These are phyloP conservation scores for Elongisporangium anandrum DNA, from an alignment of 352 stramenopile genomes.

Conservation along the genomic window DNA sequence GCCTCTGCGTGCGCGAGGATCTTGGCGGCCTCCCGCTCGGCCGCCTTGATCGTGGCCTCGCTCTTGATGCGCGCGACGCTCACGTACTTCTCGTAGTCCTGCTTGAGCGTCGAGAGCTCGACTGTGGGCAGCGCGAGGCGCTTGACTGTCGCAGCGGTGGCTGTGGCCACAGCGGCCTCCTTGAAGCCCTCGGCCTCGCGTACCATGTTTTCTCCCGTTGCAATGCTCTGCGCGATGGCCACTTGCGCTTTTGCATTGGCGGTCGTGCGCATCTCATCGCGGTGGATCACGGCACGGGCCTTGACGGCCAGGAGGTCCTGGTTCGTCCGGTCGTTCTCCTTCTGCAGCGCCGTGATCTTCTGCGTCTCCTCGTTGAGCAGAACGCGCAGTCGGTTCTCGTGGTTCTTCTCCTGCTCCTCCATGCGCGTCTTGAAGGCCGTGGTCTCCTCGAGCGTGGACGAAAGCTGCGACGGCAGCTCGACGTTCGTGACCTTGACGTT, in stretches of 20 bases:
- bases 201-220: slow-evolving; percentile 60
- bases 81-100: slow-evolving; percentile 67
- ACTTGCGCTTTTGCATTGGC: slow-evolving; percentile 76
- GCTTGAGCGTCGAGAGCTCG: slow-evolving; percentile 50
- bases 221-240: slow-evolving; percentile 53
- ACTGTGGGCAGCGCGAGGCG: slow-evolving; percentile 54
- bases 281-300: slow-evolving; percentile 64
- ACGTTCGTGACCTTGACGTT: slow-evolving; percentile 89
- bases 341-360: slow-evolving; percentile 76
- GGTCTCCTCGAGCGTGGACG: slow-evolving; percentile 68
- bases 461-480: slow-evolving; percentile 57
- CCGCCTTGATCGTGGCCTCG: slow-evolving; percentile 63
- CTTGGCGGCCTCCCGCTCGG: slow-evolving; percentile 49
- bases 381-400: slow-evolving; percentile 83
- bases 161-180: slow-evolving; percentile 50
- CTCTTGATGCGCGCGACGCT: slow-evolving; percentile 55
- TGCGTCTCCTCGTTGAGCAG: slow-evolving; percentile 82
- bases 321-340: slow-evolving; percentile 71
- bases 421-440: slow-evolving; percentile 86
- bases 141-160: slow-evolving; percentile 48
- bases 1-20: slow-evolving; percentile 52
- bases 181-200: slow-evolving; percentile 65
- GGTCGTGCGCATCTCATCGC: slow-evolving; percentile 71
- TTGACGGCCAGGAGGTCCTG: slow-evolving; percentile 71
- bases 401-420: slow-evolving; percentile 87